A percentile compares a stretch with the other conserved stretches of the same genome.
phyloP scores from a whole-genome alignment of 371 early-diverging fungal species.

The Mucor circinelloides region DNA sequence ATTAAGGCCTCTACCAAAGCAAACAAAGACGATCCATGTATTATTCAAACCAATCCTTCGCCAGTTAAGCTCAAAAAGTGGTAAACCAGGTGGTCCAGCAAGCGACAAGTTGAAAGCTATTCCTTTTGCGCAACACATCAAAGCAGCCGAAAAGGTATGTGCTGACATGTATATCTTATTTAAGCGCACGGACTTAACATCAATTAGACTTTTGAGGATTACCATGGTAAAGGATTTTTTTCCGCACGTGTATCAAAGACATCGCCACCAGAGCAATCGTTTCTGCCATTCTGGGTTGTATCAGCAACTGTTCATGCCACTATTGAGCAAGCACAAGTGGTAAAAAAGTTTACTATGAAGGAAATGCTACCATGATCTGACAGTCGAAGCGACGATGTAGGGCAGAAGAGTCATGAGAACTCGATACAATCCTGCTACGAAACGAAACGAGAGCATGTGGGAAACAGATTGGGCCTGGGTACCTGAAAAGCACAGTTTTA shows the following conservation, averaged over 20 bases:
- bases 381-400: conserved; percentile 12
- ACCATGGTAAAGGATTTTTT: conserved; percentile 65
- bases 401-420: conserved; percentile 43
- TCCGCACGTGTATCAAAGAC: conserved; percentile 46
- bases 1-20: not conserved
- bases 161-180: not conserved
- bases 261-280: conserved; percentile 55
- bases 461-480: conserved; percentile 63
- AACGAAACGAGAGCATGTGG: conserved; percentile 48
- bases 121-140: conserved; percentile 59
- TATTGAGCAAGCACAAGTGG: conserved; percentile 62
- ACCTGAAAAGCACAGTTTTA: conserved; percentile 43
- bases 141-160: conserved; percentile 56
- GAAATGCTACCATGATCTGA: not conserved
- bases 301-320: conserved; percentile 52
- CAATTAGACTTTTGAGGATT: conserved; percentile 53
- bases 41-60: not conserved
- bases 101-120: conserved; percentile 54
- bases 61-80: not conserved
- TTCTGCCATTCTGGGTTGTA: conserved; percentile 64
- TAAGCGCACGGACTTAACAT: not conserved
- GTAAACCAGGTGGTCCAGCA: conserved; percentile 34
- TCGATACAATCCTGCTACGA: conserved; percentile 49
- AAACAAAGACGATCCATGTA: not conserved
- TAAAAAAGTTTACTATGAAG: conserved; percentile 17